These are phyloP conservation scores for Neofusicoccum parvum DNA, from an alignment of 2,329 filamentous ascomycete species.

Conservation along the genomic window DNA sequence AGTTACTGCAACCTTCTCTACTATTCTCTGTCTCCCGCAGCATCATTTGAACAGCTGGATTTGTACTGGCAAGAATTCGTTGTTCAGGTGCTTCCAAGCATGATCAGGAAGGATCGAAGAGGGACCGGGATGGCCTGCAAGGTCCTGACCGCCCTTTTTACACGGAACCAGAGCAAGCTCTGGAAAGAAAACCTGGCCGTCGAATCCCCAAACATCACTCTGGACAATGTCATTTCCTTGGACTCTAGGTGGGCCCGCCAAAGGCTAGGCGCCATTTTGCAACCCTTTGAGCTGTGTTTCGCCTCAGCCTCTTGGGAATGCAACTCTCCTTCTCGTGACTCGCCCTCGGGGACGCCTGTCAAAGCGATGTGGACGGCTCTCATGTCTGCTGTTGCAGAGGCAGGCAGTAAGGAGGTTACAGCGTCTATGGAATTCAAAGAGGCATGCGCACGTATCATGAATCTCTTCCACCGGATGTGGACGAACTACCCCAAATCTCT, in stretches of 20 bases:
- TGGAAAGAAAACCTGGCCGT: constrained; percentile 75
- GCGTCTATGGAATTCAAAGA: constrained; percentile 80
- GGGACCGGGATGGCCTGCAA: constrained; percentile 49
- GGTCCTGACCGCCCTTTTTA: constrained; percentile 74
- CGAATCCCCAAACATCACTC: constrained; percentile 51
- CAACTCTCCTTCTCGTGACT: constrained; percentile 23
- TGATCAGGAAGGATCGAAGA: constrained; percentile 23
- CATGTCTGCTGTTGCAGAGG: constrained; percentile 64
- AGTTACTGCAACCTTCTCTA: constrained; percentile 82
- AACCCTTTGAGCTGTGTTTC: constrained; percentile 58
- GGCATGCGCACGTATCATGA: constrained; percentile 73
- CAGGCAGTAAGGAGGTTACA: constrained; percentile 84
- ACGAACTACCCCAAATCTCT: constrained; percentile 49
- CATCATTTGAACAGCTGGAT: constrained; percentile 67
- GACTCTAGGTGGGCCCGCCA: constrained; percentile 86
- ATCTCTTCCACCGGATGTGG: constrained; percentile 72
- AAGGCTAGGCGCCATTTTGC: constrained; percentile 68
- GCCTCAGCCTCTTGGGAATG: constrained; percentile 50
- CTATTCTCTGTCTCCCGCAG: constrained; percentile 75
- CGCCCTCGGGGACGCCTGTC: constrained; percentile 27
- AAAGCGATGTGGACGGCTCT: constrained; percentile 61
- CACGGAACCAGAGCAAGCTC: constrained; percentile 56
- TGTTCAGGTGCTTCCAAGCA: constrained; percentile 51
- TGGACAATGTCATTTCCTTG: constrained; percentile 78
- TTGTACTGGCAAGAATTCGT: constrained; percentile 78